phyloP scores from a whole-genome alignment of 441 rosid genomes.

The Dalechampia spathulata region DNA sequence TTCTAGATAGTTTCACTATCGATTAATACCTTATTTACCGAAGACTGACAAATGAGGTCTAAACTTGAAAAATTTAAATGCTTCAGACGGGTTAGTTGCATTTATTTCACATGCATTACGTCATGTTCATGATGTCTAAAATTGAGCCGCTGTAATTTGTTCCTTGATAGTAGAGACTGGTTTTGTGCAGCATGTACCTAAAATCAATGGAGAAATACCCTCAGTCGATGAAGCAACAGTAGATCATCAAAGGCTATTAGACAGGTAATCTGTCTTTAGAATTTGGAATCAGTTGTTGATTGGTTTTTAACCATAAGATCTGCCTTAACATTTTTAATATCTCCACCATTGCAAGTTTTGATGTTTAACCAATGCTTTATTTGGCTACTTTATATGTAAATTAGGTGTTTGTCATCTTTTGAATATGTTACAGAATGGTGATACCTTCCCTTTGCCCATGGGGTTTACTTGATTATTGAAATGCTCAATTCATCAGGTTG shows the following conservation, averaged over 20 bases:
- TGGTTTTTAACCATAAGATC: too few species aligned
- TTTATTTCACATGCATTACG: background rate
- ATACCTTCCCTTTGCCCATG: background rate
- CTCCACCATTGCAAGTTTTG: background rate
- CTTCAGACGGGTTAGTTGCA: background rate
- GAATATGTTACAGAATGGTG: background rate
- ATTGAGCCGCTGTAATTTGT: background rate
- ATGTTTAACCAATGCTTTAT: background rate
- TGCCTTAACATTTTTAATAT: background rate
- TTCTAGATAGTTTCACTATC: background rate
- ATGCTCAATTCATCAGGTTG: slow-evolving; percentile 21
- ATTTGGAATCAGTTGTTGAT: too few species aligned
- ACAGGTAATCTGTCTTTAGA: slow-evolving; percentile 13
- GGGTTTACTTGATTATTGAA: background rate
- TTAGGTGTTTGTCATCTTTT: background rate
- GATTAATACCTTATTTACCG: background rate
- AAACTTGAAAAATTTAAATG: background rate
- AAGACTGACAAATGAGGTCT: background rate
- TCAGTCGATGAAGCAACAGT: slow-evolving; percentile 38
- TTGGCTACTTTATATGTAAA: background rate
- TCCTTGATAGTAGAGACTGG: background rate
- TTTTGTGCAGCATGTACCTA: slow-evolving; percentile 50
- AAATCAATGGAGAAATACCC: slow-evolving; percentile 67
- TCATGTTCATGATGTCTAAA: too few species aligned
- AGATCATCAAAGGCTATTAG: slow-evolving; percentile 23